Evolutionary conservation across 2,329 filamentous ascomycete species (phyloP).

Genomic region (Stagonosporopsis tanaceti): DNA sequence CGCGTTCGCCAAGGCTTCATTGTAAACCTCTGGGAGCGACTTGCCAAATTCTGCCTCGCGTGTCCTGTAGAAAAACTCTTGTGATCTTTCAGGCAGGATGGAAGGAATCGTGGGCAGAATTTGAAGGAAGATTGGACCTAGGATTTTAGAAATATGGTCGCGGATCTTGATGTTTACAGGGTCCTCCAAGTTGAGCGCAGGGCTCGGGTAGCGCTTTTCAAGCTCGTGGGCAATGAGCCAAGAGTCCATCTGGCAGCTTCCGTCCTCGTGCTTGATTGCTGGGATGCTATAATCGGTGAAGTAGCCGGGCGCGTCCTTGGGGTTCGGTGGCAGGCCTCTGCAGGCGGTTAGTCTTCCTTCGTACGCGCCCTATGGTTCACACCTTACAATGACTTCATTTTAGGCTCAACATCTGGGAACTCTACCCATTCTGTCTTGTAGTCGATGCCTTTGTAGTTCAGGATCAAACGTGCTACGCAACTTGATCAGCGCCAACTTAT

Average conservation of each 20-base stretch:
- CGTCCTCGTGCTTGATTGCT: conserved; percentile 63
- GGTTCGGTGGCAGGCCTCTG: conserved; percentile 58
- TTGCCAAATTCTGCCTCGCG: conserved; percentile 61
- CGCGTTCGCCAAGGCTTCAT: conserved; percentile 54
- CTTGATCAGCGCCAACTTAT: background rate
- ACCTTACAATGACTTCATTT: conserved; percentile 63
- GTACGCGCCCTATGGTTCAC: background rate
- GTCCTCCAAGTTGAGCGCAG: conserved; percentile 65
- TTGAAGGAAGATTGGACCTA: conserved; percentile 26
- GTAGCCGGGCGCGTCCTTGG: conserved; percentile 41
- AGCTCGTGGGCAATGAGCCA: conserved; percentile 65
- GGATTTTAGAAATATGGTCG: conserved; percentile 45
- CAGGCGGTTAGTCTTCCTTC: background rate
- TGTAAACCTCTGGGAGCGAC: conserved; percentile 59
- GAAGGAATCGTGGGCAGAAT: conserved; percentile 58
- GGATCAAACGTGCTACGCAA: conserved; percentile 64
- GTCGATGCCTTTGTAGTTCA: conserved; percentile 73
- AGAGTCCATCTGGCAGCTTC: conserved; percentile 70
- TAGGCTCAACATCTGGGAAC: conserved; percentile 70
- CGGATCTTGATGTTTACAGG: conserved; percentile 58
- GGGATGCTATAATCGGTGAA: conserved; percentile 63
- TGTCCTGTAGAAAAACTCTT: conserved; percentile 64
- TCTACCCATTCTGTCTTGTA: conserved; percentile 76
- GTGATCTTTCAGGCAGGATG: conserved; percentile 61
- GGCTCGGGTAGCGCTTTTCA: conserved; percentile 66